A percentile compares a stretch with the other conserved stretches of the same genome.
Evolutionary conservation across 1,284 basidiomycete genomes (phyloP).

Genomic region (Volvariella surrecta): DNA sequence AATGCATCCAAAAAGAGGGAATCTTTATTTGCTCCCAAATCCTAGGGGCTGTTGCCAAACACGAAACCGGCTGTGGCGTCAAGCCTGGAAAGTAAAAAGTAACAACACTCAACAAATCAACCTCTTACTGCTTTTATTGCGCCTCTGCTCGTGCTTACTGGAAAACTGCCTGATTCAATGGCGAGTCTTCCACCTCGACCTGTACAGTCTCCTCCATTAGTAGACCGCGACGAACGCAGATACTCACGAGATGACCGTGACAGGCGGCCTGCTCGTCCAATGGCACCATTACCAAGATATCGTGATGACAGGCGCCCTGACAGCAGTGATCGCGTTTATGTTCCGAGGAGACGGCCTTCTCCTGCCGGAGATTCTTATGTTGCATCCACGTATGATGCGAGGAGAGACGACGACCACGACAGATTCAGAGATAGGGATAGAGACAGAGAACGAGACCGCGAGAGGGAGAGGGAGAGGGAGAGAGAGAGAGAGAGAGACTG

Average conservation of each 20-base stretch:
- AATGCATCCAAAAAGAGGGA: not conserved
- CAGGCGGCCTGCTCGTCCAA: slow-evolving; percentile 12
- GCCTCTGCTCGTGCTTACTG: not conserved
- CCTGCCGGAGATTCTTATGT: slow-evolving; percentile 22
- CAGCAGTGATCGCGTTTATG: no score
- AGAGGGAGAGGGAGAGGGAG: slow-evolving; percentile 12
- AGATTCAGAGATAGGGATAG: slow-evolving; percentile 17
- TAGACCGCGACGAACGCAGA: slow-evolving; percentile 16
- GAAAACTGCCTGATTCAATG: slow-evolving; percentile 14
- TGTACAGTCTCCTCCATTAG: slow-evolving; percentile 14
- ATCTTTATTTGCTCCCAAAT: slow-evolving; percentile 5
- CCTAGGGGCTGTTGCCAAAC: slow-evolving; percentile 9
- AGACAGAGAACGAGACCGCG: slow-evolving; percentile 17
- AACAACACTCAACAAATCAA: no score
- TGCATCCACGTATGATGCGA: slow-evolving; percentile 15
- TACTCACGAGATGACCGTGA: slow-evolving; percentile 14
- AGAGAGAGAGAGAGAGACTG: slow-evolving; percentile 9
- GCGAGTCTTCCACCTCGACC: slow-evolving; percentile 32
- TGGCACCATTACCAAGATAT: slow-evolving; percentile 8
- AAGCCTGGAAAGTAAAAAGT: not conserved
- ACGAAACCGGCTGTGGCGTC: not conserved
- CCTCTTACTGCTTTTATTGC: no score
- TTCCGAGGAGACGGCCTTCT: slow-evolving; percentile 6
- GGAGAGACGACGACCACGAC: slow-evolving; percentile 18
- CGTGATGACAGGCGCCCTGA: no score